Conservation (phyloP, 78 protist species). For the Diacronema lutheri region DNA sequence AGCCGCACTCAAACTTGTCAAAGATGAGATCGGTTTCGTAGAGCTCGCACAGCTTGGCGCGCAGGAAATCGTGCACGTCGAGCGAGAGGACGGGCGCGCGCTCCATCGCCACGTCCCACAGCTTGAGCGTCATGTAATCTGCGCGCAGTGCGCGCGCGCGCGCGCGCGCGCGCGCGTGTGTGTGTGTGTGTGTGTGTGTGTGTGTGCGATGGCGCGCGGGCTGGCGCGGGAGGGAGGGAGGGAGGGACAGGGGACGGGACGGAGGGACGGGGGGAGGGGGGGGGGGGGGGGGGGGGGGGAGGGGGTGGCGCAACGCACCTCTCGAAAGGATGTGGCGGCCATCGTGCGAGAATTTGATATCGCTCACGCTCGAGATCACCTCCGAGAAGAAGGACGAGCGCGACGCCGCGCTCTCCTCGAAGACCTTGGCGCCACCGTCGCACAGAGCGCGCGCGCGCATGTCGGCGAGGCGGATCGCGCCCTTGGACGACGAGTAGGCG, state of each 20-base stretch:
- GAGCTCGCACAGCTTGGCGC: constrained; percentile 35
- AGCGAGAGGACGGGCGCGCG: constrained; percentile 64
- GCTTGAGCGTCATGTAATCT: constrained; percentile 88
- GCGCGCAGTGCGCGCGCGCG: neutral
- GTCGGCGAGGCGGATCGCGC: neutral
- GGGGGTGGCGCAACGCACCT: neutral
- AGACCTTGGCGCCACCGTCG: neutral
- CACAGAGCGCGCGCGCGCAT: neutral
- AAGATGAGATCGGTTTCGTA: neutral
- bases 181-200: too few species aligned
- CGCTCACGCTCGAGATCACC: constrained; percentile 81
- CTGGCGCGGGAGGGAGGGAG: too few species aligned
- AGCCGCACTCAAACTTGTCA: neutral
- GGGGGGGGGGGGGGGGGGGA: too few species aligned
- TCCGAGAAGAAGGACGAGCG: constrained; percentile 84
- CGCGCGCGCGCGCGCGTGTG: too few species aligned
- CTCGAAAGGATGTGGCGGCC: constrained; percentile 89
- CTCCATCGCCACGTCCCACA: constrained; percentile 86
- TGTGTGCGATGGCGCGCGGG: too few species aligned
- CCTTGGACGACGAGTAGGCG: neutral
- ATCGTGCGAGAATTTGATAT: constrained; percentile 75
- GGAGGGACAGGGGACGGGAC: too few species aligned
- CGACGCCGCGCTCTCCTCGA: neutral
- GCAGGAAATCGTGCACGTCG: constrained; percentile 82
- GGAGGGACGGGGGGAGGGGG: too few species aligned